These are phyloP conservation scores for Periglandula ipomoeae DNA, from an alignment of 2,329 filamentous ascomycete species.

Conservation along the genomic window DNA sequence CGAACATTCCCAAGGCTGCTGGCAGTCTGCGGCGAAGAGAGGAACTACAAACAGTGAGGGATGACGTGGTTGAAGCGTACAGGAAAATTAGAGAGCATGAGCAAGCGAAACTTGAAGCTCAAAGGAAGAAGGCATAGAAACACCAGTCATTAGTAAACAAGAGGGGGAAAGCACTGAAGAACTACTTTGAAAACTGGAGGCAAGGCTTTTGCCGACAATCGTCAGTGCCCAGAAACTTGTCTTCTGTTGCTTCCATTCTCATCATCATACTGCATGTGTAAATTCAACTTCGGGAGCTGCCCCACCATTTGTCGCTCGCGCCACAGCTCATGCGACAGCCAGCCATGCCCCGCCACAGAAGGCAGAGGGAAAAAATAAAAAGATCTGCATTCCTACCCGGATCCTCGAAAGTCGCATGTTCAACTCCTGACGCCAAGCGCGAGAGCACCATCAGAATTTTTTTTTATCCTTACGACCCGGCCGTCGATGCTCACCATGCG, in stretches of 20 bases:
- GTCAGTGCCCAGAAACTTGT: too few species aligned
- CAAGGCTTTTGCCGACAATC: too few species aligned
- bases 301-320: neutral
- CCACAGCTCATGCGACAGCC: too few species aligned
- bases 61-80: constrained; percentile 29
- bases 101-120: constrained; percentile 22
- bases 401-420: constrained; percentile 10
- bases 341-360: neutral
- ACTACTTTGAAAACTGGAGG: too few species aligned
- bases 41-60: constrained; percentile 25
- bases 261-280: too few species aligned
- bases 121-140: neutral
- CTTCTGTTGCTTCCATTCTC: too few species aligned
- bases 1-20: constrained; percentile 27
- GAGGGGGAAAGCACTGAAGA: neutral
- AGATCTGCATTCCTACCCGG: neutral
- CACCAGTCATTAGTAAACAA: too few species aligned
- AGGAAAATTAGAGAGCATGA: constrained; percentile 28
- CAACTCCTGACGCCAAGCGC: constrained; percentile 8
- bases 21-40: constrained; percentile 31
- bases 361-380: neutral
- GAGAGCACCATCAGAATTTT: neutral
- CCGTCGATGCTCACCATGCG: constrained; percentile 17
- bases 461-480: constrained; percentile 1
- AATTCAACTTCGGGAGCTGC: neutral